Evolutionary conservation across 306 rosid genomes (phyloP).

Genomic region (Trifolium pratense): DNA sequence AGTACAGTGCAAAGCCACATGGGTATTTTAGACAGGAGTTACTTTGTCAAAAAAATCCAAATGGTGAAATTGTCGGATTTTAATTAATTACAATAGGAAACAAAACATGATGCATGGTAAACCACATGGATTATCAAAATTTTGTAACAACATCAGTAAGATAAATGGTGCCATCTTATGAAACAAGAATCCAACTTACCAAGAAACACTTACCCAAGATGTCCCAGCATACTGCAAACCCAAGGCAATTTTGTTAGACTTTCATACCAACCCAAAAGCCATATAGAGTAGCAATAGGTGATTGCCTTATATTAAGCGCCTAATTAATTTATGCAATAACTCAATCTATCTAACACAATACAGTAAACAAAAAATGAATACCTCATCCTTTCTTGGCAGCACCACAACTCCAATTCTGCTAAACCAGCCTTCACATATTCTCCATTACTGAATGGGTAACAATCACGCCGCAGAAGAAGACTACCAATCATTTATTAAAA

Average conservation of each 20-base stretch:
- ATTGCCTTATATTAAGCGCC: constrained; percentile 18
- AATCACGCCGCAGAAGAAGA: constrained; percentile 98
- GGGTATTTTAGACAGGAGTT: too few species aligned
- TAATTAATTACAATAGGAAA: too few species aligned
- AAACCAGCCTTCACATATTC: constrained; percentile 97
- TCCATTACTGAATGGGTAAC: constrained; percentile 98
- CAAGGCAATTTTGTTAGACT: constrained; percentile 37
- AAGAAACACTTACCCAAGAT: constrained; percentile 99
- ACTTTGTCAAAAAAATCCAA: too few species aligned
- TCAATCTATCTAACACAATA: constrained; percentile 22
- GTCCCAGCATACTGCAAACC: constrained; percentile 89
- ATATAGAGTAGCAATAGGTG: constrained; percentile 17
- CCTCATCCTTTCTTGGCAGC: constrained; percentile 97
- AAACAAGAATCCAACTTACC: constrained; percentile 79
- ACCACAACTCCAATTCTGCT: constrained; percentile 98
- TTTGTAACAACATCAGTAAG: too few species aligned
- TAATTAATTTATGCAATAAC: constrained; percentile 34
- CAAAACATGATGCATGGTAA: too few species aligned
- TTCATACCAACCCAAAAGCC: constrained; percentile 24
- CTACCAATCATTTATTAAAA: constrained; percentile 52
- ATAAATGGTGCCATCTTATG: constrained; percentile 20
- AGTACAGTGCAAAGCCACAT: neutral
- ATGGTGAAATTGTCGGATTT: too few species aligned
- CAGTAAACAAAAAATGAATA: constrained; percentile 29
- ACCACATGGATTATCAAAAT: too few species aligned